Evolutionary conservation across 768 basidiomycete genomes (phyloP).

Genomic region (Baorangia bicolor): DNA sequence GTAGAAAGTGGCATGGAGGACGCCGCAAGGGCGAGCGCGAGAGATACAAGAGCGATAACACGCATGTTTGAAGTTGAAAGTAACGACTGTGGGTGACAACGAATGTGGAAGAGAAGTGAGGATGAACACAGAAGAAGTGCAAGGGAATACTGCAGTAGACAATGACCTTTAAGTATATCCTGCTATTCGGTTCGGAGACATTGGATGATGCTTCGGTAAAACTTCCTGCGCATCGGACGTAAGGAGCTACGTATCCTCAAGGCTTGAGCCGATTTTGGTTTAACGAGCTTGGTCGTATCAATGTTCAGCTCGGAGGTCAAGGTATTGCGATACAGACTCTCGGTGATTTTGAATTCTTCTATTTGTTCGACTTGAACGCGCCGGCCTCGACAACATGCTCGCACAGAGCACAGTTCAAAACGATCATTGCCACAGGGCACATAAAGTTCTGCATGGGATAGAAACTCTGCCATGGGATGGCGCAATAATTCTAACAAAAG

Average conservation of each 20-base stretch:
- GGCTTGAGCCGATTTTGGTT: not conserved
- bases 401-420: too few species aligned
- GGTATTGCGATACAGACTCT: too few species aligned
- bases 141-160: not conserved
- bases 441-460: not conserved
- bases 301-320: not conserved
- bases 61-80: constrained; percentile 8
- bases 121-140: not conserved
- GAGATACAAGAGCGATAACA: constrained; percentile 7
- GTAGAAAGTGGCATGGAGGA: constrained; percentile 5
- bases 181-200: not conserved
- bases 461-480: not conserved
- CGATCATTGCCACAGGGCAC: too few species aligned
- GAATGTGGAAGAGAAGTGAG: not conserved
- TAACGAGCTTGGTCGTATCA: not conserved
- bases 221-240: not conserved
- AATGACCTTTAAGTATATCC: not conserved
- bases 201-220: not conserved
- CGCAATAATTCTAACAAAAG: not conserved
- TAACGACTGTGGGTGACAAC: constrained; percentile 1
- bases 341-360: not conserved
- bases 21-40: constrained; percentile 5
- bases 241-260: not conserved
- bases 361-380: not conserved
- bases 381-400: not conserved